Evolutionary conservation across 495 filamentous ascomycete species (phyloP).

Genomic region (Aspergillus carlsbadensis): DNA sequence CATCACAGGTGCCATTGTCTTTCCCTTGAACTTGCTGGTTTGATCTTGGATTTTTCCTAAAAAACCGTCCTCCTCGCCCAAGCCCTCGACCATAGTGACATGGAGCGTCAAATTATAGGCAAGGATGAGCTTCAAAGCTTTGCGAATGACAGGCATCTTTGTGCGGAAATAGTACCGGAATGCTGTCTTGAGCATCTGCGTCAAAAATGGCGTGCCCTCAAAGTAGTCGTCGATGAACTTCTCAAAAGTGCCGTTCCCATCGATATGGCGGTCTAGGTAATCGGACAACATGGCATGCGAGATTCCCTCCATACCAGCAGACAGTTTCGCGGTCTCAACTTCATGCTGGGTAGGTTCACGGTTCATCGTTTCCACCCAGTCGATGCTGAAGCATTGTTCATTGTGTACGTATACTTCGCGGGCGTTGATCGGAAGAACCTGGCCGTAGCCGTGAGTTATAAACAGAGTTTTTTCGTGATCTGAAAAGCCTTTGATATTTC

Average conservation of each 20-base stretch:
- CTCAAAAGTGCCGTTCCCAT: constrained; percentile 73
- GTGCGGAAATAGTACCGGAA: constrained; percentile 85
- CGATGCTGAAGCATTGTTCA: constrained; percentile 85
- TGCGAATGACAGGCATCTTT: constrained; percentile 79
- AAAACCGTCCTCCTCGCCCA: constrained; percentile 74
- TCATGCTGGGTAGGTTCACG: constrained; percentile 74
- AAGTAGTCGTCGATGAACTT: constrained; percentile 92
- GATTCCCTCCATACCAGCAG: constrained; percentile 81
- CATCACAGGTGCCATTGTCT: constrained; percentile 90
- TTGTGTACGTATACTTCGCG: constrained; percentile 89
- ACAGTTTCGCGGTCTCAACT: constrained; percentile 78
- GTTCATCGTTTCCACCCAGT: constrained; percentile 81
- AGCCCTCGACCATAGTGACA: constrained; percentile 86
- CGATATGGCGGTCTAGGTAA: constrained; percentile 89
- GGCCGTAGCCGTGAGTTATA: constrained; percentile 88
- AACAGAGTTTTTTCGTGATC: constrained; percentile 74
- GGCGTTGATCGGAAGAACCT: constrained; percentile 81
- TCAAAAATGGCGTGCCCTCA: constrained; percentile 88
- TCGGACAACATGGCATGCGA: constrained; percentile 73
- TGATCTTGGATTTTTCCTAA: constrained; percentile 77
- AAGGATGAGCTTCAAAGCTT: constrained; percentile 85
- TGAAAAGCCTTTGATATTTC: constrained; percentile 90
- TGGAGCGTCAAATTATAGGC: constrained; percentile 92
- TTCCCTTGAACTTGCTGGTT: constrained; percentile 77
- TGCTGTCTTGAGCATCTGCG: constrained; percentile 89